Evolutionary conservation across 345 rosid genomes (phyloP), one percentile per base, ranked within the genome.

Genomic region (Eutrema yunnanense): DNA sequence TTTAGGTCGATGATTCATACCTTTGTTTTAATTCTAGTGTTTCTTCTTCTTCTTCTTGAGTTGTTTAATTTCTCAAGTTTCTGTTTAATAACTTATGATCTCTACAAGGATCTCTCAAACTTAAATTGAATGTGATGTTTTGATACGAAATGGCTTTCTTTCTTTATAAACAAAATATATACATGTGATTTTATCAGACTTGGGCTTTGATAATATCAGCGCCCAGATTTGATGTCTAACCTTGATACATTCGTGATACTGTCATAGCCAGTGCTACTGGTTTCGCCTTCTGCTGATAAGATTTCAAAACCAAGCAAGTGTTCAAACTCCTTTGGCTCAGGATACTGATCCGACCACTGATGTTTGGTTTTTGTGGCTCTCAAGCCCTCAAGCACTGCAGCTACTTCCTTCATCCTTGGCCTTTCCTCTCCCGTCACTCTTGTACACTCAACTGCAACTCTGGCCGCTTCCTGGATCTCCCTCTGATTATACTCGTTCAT

Each of bases 331-430:
- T 38, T 16, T 22, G 26, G 26, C n/a, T 12, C 50, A n/a, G 5
- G 16, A 19, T 56, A 19, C 27, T 36, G 55, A 50, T 48, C 47
- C 6, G 62, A 42, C 73, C 78, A 63, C 2, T 50, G 57, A 38
- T 71, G 78, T 44, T 67, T 78, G 2, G 6, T 16, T 55, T 14
- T 42, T 11, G 4, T 65, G 63, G 14, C 47, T 44, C 66, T 61
- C 51, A 77, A 30, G 11, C 55, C 57, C 27, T 78, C 74, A 4
- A 83, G 51, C 32, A 69, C 77, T 44, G 55, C 58, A 30, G 80
- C 78, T 6, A 81, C 81, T 79, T 79, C 81, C 32, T 74, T 78
- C 81, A 78, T 84, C 33, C 13, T 36, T 12, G 85, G 84, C 32
- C 78, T 70, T 30, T 78, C 74, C 16, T 81, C 81, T 26, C 84